Percentiles rank a stretch among this genome's conserved stretches.
phyloP scores from a whole-genome alignment of 2,329 filamentous ascomycete genomes.

The Verticillium zaregamsianum region DNA sequence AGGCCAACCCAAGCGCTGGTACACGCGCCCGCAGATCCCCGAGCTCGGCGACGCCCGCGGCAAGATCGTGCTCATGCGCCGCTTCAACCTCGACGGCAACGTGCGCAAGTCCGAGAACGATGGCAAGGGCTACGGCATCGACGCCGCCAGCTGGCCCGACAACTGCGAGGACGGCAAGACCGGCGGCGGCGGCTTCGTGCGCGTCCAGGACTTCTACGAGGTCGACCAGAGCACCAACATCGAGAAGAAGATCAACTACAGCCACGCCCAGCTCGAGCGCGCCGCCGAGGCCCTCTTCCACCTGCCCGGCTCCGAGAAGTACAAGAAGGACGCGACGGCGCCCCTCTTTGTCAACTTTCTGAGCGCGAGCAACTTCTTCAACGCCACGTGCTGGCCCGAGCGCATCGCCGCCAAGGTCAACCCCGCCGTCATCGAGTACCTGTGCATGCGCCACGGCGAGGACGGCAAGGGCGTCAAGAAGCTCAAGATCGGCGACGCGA shows the following conservation, averaged over 20 bases:
- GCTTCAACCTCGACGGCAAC: constrained; percentile 64
- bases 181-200: constrained; percentile 69
- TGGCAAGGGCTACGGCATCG: constrained; percentile 52
- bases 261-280: constrained; percentile 71
- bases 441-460: constrained; percentile 54
- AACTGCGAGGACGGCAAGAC: constrained; percentile 75
- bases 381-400: constrained; percentile 87
- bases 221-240: constrained; percentile 73
- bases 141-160: constrained; percentile 73
- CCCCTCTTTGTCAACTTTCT: constrained; percentile 90
- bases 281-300: constrained; percentile 51
- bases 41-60: constrained; percentile 74
- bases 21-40: constrained; percentile 71
- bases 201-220: constrained; percentile 94
- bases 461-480: constrained; percentile 43
- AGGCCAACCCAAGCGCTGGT: constrained; percentile 59
- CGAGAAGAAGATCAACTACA: constrained; percentile 71
- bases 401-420: constrained; percentile 85
- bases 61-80: constrained; percentile 77
- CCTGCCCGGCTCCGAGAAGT: constrained; percentile 29
- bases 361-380: constrained; percentile 92
- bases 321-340: constrained; percentile 24
- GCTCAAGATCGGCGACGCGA: constrained; percentile 61
- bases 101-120: constrained; percentile 45
- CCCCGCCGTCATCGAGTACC: constrained; percentile 63